Percentiles rank a stretch among this genome's conserved stretches.
Conservation (phyloP, 1,139 yeast species). For the Geotrichum australiense region DNA sequence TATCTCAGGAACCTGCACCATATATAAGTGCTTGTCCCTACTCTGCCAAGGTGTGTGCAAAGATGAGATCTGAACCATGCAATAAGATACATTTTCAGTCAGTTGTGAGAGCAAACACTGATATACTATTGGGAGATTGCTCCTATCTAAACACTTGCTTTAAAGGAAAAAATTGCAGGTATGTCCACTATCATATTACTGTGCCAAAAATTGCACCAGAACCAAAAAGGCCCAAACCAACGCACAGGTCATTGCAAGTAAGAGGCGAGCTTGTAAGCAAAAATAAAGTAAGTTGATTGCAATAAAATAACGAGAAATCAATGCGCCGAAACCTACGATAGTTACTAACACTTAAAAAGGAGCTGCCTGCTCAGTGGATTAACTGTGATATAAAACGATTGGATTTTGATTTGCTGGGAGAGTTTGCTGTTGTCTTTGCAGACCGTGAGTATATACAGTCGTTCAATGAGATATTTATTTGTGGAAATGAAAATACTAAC, state of each 20-base stretch:
- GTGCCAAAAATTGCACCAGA: constrained; percentile 22
- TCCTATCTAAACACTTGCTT: constrained; percentile 92
- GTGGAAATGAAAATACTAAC: not conserved
- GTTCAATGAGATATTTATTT: constrained; percentile 9
- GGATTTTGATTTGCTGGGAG: constrained; percentile 65
- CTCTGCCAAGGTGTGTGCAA: constrained; percentile 12
- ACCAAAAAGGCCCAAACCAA: not conserved
- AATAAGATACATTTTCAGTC: constrained; percentile 33
- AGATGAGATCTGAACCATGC: constrained; percentile 25
- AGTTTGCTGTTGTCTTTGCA: constrained; percentile 80
- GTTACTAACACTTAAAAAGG: constrained; percentile 13
- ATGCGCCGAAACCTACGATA: constrained; percentile 6
- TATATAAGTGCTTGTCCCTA: constrained; percentile 12
- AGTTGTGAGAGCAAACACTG: constrained; percentile 43
- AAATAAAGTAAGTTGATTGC: constrained; percentile 20
- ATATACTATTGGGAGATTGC: constrained; percentile 74
- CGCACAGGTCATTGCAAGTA: constrained; percentile 36
- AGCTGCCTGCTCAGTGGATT: constrained; percentile 73
- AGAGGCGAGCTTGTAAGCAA: constrained; percentile 46
- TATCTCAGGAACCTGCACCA: constrained; percentile 11
- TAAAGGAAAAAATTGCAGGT: constrained; percentile 71
- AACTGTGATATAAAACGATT: constrained; percentile 71
- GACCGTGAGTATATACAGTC: constrained; percentile 43
- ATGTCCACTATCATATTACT: constrained; percentile 63
- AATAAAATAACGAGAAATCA: too few relatives aligned